A percentile compares a stretch with the other conserved stretches of the same genome.
phyloP scores from a whole-genome alignment of 129 eudicot genomes.

The Heracleum sosnowskyi region DNA sequence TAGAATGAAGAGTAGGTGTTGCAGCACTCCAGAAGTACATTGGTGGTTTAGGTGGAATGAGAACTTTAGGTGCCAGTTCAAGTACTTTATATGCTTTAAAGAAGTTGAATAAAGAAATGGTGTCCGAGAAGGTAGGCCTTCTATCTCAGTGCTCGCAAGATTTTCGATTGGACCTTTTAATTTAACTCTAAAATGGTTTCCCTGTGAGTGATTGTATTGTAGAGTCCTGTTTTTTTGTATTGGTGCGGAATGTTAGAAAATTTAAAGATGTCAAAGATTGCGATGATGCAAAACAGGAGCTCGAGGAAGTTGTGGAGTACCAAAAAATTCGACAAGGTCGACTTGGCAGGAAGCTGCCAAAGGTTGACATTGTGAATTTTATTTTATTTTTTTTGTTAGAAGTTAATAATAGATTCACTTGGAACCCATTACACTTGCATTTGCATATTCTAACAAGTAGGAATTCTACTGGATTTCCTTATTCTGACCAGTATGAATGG shows the following conservation, averaged over 20 bases:
- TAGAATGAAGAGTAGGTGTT: conserved; percentile 43
- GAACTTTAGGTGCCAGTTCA: conserved; percentile 87
- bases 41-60: conserved; percentile 81
- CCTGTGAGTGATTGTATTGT: neutral
- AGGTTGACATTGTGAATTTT: conserved; percentile 42
- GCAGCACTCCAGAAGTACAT: conserved; percentile 89
- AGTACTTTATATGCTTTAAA: conserved; percentile 80
- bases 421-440: neutral
- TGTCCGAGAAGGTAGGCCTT: conserved; percentile 71
- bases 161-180: neutral
- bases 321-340: conserved; percentile 84
- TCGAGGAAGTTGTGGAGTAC: conserved; percentile 94
- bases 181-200: neutral
- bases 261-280: conserved; percentile 94
- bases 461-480: no score
- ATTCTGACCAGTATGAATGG: neutral
- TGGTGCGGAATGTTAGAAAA: conserved; percentile 74
- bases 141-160: neutral
- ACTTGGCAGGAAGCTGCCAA: conserved; percentile 91
- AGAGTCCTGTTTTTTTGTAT: conserved; percentile 12
- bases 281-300: conserved; percentile 95
- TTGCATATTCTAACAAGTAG: neutral
- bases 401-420: neutral
- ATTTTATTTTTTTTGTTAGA: neutral
- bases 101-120: no score